Conservation (phyloP, 164 flowering plant species). For the Vitis amurensis region DNA sequence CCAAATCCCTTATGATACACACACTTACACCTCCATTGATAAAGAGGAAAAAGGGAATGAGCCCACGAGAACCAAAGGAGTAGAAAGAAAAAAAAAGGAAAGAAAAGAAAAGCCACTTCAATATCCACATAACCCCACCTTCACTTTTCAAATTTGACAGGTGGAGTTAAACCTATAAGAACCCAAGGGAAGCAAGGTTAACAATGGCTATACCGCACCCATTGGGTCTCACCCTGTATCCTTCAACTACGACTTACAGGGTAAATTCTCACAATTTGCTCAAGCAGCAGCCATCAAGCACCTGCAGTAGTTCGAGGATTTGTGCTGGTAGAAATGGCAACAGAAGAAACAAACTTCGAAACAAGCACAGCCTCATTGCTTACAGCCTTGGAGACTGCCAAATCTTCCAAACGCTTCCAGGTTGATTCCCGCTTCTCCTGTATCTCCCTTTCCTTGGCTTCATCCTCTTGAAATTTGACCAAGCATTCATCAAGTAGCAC, state of each 20-base stretch:
- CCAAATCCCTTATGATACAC: constrained; percentile 44
- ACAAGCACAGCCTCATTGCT: constrained; percentile 62
- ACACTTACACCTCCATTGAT: constrained; percentile 32
- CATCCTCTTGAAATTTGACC: constrained; percentile 59
- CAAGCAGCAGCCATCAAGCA: constrained; percentile 27
- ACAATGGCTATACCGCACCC: constrained; percentile 10
- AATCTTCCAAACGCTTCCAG: constrained; percentile 81
- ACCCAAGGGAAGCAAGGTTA: constrained; percentile 13
- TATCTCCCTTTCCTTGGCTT: constrained; percentile 47
- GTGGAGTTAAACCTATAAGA: not conserved
- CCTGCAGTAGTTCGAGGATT: constrained; percentile 39
- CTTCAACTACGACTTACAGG: constrained; percentile 6
- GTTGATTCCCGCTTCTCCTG: constrained; percentile 49
- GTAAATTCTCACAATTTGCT: constrained; percentile 6
- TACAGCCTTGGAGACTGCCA: constrained; percentile 62
- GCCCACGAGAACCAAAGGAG: constrained; percentile 7
- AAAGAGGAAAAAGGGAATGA: constrained; percentile 11
- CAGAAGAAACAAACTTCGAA: constrained; percentile 47
- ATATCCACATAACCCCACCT: constrained; percentile 23
- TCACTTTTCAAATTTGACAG: constrained; percentile 10
- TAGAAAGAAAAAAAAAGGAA: too few relatives aligned
- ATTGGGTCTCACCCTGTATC: constrained; percentile 8
- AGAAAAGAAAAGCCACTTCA: constrained; percentile 11
- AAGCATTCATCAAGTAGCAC: constrained; percentile 68
- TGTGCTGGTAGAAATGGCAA: constrained; percentile 31